A percentile compares a stretch with the other conserved stretches of the same genome.
These are phyloP conservation scores for Nidularia pulvinata DNA, from an alignment of 768 basidiomycete species.

Conservation along the genomic window DNA sequence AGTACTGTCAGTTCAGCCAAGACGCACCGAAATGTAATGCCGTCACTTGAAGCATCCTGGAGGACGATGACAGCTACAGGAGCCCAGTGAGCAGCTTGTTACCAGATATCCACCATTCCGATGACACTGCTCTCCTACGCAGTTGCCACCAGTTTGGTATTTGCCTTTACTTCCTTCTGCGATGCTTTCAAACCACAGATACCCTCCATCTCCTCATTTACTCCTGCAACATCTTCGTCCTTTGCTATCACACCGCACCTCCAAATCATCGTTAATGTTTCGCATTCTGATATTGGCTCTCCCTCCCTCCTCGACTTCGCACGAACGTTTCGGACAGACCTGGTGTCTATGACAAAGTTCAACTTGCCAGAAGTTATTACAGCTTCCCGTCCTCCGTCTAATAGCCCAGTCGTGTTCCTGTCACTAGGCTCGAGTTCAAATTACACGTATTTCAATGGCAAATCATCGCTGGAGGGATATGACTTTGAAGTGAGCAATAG, in stretches of 20 bases:
- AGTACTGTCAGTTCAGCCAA: too few species aligned
- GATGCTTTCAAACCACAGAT: background rate
- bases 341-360: background rate
- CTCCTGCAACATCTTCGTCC: background rate
- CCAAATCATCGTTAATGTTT: background rate
- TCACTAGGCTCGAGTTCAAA: background rate
- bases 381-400: background rate
- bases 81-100: too few species aligned
- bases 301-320: background rate
- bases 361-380: background rate
- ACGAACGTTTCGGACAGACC: background rate
- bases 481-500: background rate
- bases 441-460: background rate
- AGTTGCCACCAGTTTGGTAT: background rate
- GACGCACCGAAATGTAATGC: too few species aligned
- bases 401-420: background rate
- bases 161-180: background rate
- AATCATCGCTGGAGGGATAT: background rate
- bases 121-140: background rate
- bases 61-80: too few species aligned
- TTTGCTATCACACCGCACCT: background rate
- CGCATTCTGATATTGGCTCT: background rate
- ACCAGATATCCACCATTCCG: too few species aligned
- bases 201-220: background rate
- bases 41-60: too few species aligned